Evolutionary conservation across 768 basidiomycete species (phyloP), one percentile per base, ranked within the genome.

Genomic region (Hygrophoropsis aurantiaca): DNA sequence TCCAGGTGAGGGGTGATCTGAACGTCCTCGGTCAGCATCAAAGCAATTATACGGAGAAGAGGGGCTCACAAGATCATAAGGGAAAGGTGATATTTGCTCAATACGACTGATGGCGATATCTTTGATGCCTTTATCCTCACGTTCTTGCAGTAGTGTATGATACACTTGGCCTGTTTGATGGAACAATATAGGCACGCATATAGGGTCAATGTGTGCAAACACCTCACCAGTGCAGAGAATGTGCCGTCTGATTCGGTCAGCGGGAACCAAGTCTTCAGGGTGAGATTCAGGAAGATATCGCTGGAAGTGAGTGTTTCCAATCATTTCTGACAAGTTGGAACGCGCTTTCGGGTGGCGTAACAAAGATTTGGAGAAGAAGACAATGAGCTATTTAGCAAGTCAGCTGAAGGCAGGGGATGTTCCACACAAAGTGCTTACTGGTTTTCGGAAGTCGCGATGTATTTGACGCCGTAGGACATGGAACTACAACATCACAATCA

Each of bases 401-500:
- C 27, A 30, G 27, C 26, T 32, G 18, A 25, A 24, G 11, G 20
- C 3, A 23, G 46, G 40, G 34, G 13, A 7, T 30, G 7, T 30
- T 7, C 27, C 13, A 13, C 7, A 39, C 3, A 23, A 23, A 37
- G 13, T 26, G 15, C 79, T 43, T 56, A 87, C 84, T 34, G 91
- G 91, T 74, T 94, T 95, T 59, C 93, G 84, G 87, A 90, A 94
- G 66, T 94, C 93, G 58, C 93, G 88, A 69, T 90, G 85, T 58
- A 87, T 89, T 67, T 94, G 93, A 52, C 93, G 85, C 68, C 92
- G 87, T 42, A 94, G 84, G 49, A 92, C 88, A 62, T 92, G 90
- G 88, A 90, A 93, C 81, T 83, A 56, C 38, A 51, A 13, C 46
- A 11, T 36, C 38, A 49, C 44, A 35, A 38, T 30, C 42, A 13